These are phyloP conservation scores for Alloteropsis semialata DNA, from an alignment of 176 grass and related monocot genomes.

Conservation along the genomic window DNA sequence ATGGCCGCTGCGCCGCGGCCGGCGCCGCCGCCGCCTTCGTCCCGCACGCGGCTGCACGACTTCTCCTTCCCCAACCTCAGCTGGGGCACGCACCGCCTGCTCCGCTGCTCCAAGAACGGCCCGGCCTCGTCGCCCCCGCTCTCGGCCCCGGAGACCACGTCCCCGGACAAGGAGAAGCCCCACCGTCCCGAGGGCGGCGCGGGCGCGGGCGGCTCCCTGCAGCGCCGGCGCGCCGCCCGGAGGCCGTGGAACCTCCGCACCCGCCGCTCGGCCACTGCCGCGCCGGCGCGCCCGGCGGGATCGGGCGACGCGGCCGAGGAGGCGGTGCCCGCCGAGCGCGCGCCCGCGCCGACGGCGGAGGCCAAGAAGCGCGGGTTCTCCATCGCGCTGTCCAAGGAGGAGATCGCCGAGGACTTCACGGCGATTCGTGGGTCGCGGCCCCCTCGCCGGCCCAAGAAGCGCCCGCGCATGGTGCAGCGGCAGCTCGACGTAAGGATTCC, in stretches of 20 bases:
- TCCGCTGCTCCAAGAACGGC: slow-evolving; percentile 52
- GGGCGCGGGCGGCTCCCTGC: neutral
- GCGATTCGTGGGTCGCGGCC: slow-evolving; percentile 53
- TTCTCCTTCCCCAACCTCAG: slow-evolving; percentile 58
- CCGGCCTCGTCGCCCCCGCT: neutral
- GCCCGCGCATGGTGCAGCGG: slow-evolving; percentile 39
- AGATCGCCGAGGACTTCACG: slow-evolving; percentile 55
- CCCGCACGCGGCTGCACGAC: slow-evolving; percentile 39
- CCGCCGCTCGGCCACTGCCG: slow-evolving; percentile 31
- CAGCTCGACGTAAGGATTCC: slow-evolving; percentile 54
- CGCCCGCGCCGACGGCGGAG: neutral
- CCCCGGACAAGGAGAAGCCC: slow-evolving; percentile 25
- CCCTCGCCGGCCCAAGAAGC: slow-evolving; percentile 66
- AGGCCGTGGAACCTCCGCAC: slow-evolving; percentile 52
- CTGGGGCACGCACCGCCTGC: slow-evolving; percentile 63
- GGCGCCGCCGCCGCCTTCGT: neutral
- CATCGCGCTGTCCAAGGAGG: slow-evolving; percentile 50
- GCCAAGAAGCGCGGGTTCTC: slow-evolving; percentile 31
- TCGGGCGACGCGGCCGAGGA: neutral
- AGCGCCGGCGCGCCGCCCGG: slow-evolving; percentile 17
- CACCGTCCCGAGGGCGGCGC: neutral
- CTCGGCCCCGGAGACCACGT: neutral
- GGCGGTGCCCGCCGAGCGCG: neutral
- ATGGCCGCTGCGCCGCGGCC: neutral
- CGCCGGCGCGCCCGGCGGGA: neutral